Base-by-base conservation (phyloP, 306 rosid species). In the Datisca glomerata region DNA sequence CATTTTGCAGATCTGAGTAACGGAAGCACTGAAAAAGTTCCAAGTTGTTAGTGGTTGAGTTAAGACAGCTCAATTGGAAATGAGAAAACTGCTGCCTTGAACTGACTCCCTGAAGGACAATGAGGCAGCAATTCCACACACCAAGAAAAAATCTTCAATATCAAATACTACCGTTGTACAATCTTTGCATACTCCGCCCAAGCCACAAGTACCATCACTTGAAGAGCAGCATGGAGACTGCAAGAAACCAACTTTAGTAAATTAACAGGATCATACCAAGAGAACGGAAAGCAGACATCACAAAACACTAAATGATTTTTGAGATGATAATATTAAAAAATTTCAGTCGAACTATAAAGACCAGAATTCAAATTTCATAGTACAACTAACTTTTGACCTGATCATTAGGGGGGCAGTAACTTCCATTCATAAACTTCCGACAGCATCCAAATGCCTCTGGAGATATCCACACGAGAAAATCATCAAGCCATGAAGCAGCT, bases 381-480 rank as follows among this genome's bases (percentile, higher is more conserved):
- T n/a, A n/a, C n/a, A n/a, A n/a, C n/a, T n/a, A n/a, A n/a, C 36
- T 31, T 31, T 31, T 14, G 3, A 89, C 98, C 93, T 89, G 95
- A 70, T 89, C 98, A 80, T 80, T 79, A 10, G 95, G 98, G 25
- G 98, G 93, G 55, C 95, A 89, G 51, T 77, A 84, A 34, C 81
- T 75, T 47, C 68, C 86, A 70, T 84, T 80, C 8, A 69, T 77
- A 66, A 89, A 89, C 72, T 89, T 89, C 65, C 95, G 76, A 72
- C 98, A 89, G 79, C 98, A 89, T 48, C 98, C 98, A 80, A 89
- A 89, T 63, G 98, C 98, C 70, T 89, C 95, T 41, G 98, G 98
- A 60, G 98, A 89, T 51, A 84, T 64, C 98, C 98, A 89, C 59
- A 89, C 93, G 49, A 89, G 95, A 70, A 72, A 89, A 71, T 89